Evolutionary conservation across 768 basidiomycete species (phyloP).

Genomic region (Suillus luteus): DNA sequence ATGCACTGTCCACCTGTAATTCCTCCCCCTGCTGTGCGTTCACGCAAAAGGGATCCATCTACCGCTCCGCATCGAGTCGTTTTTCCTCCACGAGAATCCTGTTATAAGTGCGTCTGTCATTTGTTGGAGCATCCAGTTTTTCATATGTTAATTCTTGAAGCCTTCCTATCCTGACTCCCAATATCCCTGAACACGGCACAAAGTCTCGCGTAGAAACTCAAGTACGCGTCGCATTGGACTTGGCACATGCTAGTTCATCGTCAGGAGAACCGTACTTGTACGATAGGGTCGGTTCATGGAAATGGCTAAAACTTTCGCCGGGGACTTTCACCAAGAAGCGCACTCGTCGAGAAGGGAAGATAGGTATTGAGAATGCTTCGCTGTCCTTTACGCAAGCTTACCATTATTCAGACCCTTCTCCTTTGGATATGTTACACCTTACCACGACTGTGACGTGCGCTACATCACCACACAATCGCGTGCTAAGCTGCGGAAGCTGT

Average conservation of each 20-base stretch:
- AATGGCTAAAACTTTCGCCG: slow-evolving; percentile 78
- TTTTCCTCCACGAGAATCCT: slow-evolving; percentile 71
- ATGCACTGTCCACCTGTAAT: slow-evolving; percentile 59
- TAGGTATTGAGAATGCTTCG: slow-evolving; percentile 49
- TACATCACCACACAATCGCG: slow-evolving; percentile 72
- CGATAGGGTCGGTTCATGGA: slow-evolving; percentile 87
- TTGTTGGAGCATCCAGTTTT: slow-evolving; percentile 17
- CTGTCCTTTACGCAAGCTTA: slow-evolving; percentile 19
- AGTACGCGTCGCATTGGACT: slow-evolving; percentile 80
- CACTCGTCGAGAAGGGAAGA: slow-evolving; percentile 81
- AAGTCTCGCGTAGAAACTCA: slow-evolving; percentile 97
- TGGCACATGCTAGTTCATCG: slow-evolving; percentile 65
- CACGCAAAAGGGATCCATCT: slow-evolving; percentile 56
- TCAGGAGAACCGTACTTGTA: slow-evolving; percentile 64
- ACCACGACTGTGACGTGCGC: slow-evolving; percentile 78
- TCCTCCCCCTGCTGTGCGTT: slow-evolving; percentile 63
- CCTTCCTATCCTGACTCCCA: slow-evolving; percentile 80
- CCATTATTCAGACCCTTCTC: slow-evolving; percentile 56
- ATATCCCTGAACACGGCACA: slow-evolving; percentile 78
- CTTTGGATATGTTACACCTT: slow-evolving; percentile 71
- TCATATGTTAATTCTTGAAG: slow-evolving; percentile 39
- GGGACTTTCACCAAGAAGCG: slow-evolving; percentile 84
- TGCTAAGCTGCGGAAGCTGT: slow-evolving; percentile 86
- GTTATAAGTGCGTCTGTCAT: slow-evolving; percentile 61
- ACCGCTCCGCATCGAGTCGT: slow-evolving; percentile 60